Base-by-base conservation (phyloP, 1,284 basidiomycete species). In the Ustilago curta region DNA sequence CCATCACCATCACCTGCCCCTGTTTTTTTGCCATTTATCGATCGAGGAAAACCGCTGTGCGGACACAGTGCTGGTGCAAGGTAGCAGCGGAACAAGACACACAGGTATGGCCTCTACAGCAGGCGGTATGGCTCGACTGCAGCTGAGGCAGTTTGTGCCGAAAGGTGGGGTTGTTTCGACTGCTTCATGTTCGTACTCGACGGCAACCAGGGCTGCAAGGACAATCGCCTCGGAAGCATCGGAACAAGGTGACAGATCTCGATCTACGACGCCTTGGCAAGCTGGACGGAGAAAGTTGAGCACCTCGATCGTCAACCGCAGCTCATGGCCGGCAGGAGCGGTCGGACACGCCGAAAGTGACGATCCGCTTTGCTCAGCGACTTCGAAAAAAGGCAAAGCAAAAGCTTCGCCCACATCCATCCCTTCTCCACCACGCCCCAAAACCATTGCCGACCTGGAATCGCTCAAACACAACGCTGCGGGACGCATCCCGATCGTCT, bases 361-460 rank as follows among this genome's bases (percentile, higher is more conserved):
- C 35, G 43, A 56, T 4, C 23, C 27, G 1, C 43, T 21, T 25
- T 29, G 27, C 23, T 14, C 29, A 9, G 14, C 51, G 8, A 37
- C 18, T 12, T 40, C 40, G 9, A 68, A 73, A 16, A 68, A 73
- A 23, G 65, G 61, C 45, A 73, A 73, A 42, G 65, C 18, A 12
- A 64, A 35, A 25, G 51, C 49, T n/a, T n/a, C n/a, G 1, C 11
- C 59, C 47, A 47, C 59, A n/a, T 45, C 32, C 2, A 65, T 79
- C 11, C 77, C 77, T 5, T 60, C 58, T 1, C 72, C 72, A 8
- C 67, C 72, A 16, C 51, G 65, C 19, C 49, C 65, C 56, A 78
- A 77, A 64, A 76, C 79, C 19, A 70, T 80, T 40, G 63, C 76
- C 39, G 64, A 80, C 44, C 37, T 80, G 3, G 47, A 69, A 16